phyloP scores from a whole-genome alignment of 495 filamentous ascomycete species.

The Physcia stellaris region DNA sequence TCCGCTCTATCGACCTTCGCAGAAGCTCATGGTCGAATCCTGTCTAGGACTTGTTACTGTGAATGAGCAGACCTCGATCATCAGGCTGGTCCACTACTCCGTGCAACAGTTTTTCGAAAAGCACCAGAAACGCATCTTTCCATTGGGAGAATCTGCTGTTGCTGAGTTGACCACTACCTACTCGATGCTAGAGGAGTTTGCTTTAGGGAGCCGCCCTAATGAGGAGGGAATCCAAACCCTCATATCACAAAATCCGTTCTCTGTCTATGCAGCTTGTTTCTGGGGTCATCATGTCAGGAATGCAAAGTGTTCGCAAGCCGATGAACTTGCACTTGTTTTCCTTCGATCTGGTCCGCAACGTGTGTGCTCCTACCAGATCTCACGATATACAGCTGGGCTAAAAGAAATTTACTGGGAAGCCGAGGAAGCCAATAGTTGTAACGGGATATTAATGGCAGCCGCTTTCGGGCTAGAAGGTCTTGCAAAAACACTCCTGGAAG shows the following conservation, averaged over 20 bases:
- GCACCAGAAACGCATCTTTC: neutral
- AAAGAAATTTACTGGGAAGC: conserved; percentile 1
- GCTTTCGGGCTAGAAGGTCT: neutral
- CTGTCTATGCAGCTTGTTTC: conserved; percentile 3
- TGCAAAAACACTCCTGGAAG: neutral
- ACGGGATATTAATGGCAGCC: neutral
- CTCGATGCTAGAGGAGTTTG: conserved; percentile 2
- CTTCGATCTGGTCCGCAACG: neutral
- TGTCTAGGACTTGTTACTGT: neutral
- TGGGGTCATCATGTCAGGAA: conserved; percentile 6
- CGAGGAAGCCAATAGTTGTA: neutral
- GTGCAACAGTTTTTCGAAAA: neutral
- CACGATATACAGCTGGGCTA: neutral
- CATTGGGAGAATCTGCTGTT: conserved; percentile 2
- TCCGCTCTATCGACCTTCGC: neutral
- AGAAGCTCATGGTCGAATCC: neutral
- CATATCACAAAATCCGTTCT: conserved; percentile 1
- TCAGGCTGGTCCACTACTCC: neutral
- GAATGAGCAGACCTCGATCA: neutral
- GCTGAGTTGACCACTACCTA: conserved; percentile 1
- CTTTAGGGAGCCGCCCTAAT: neutral
- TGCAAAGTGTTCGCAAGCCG: neutral
- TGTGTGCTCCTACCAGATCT: neutral
- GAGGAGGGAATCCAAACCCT: conserved; percentile 1
- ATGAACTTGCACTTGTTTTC: neutral